A percentile compares a stretch with the other conserved stretches of the same genome.
Evolutionary conservation across 352 stramenopile species (phyloP).

Genomic region (Globisporangium perplexum): DNA sequence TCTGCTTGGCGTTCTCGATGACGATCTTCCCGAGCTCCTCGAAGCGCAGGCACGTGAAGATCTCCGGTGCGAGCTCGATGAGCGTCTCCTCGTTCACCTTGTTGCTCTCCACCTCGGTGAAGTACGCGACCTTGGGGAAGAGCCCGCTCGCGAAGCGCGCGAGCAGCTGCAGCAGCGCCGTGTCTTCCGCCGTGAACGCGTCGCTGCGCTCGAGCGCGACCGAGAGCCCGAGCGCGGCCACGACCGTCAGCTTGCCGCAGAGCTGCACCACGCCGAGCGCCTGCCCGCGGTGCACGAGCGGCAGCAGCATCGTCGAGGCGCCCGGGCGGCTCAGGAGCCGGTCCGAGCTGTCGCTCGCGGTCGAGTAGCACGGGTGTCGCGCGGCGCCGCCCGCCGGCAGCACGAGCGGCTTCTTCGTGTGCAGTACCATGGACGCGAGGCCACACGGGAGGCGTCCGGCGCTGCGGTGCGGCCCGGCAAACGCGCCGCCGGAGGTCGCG

Average conservation of each 20-base stretch:
- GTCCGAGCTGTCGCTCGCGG: slow-evolving; percentile 51
- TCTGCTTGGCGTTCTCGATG: slow-evolving; percentile 70
- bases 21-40: slow-evolving; percentile 72
- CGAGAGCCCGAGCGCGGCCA: slow-evolving; percentile 51
- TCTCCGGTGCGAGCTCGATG: slow-evolving; percentile 64
- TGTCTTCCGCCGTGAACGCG: slow-evolving; percentile 54
- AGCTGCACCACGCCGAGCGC: slow-evolving; percentile 53
- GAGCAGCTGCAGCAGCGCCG: slow-evolving; percentile 41
- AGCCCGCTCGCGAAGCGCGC: slow-evolving; percentile 59
- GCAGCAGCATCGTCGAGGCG: slow-evolving; percentile 55
- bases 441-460: slow-evolving; percentile 25
- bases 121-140: slow-evolving; percentile 66
- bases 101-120: slow-evolving; percentile 77
- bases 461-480: background rate
- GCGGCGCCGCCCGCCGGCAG: slow-evolving; percentile 39
- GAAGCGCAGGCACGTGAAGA: slow-evolving; percentile 78
- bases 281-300: slow-evolving; percentile 30
- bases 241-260: slow-evolving; percentile 51
- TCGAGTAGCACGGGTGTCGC: slow-evolving; percentile 47
- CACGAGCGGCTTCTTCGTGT: slow-evolving; percentile 59
- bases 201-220: slow-evolving; percentile 57
- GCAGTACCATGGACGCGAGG: slow-evolving; percentile 58
- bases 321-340: slow-evolving; percentile 47
- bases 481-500: slow-evolving; percentile 1
- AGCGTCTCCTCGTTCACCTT: slow-evolving; percentile 79